Evolutionary conservation across 2,329 filamentous ascomycete genomes (phyloP).

Genomic region (Ophiosphaerella korrae): DNA sequence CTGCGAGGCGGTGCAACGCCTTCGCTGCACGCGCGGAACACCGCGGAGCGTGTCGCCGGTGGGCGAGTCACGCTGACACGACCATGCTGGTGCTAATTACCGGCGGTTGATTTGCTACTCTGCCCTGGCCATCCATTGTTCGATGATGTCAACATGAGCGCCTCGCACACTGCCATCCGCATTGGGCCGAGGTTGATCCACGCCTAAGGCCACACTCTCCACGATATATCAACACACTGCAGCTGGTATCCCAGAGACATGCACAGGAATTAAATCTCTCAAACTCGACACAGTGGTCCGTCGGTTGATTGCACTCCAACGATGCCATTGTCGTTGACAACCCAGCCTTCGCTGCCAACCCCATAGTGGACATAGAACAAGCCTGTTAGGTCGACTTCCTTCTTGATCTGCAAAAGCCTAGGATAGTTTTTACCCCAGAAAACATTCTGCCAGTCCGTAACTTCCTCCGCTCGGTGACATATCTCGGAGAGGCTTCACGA

Average conservation of each 20-base stretch:
- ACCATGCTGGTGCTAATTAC: neutral
- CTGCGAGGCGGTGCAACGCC: no score
- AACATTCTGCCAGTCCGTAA: constrained; percentile 46
- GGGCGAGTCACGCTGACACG: neutral
- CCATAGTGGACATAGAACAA: constrained; percentile 42
- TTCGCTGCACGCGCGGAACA: constrained; percentile 4
- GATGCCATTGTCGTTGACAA: constrained; percentile 33
- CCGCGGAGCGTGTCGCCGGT: neutral
- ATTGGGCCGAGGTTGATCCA: no score
- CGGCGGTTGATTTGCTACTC: neutral
- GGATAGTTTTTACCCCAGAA: constrained; percentile 49
- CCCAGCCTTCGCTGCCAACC: constrained; percentile 40
- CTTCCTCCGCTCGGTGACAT: constrained; percentile 34
- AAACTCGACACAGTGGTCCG: constrained; percentile 32
- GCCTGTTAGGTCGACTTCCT: constrained; percentile 36
- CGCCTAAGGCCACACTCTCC: no score
- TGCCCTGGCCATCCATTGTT: no score
- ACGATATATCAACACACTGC: neutral
- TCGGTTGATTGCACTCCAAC: constrained; percentile 39
- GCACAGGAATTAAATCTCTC: constrained; percentile 2
- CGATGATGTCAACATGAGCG: no score
- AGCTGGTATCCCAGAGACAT: neutral
- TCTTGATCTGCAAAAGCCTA: constrained; percentile 32
- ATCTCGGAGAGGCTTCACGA: constrained; percentile 31
- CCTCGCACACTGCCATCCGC: no score